phyloP scores from a whole-genome alignment of 2,329 filamentous ascomycete genomes.

The Dactylellina cionopaga region DNA sequence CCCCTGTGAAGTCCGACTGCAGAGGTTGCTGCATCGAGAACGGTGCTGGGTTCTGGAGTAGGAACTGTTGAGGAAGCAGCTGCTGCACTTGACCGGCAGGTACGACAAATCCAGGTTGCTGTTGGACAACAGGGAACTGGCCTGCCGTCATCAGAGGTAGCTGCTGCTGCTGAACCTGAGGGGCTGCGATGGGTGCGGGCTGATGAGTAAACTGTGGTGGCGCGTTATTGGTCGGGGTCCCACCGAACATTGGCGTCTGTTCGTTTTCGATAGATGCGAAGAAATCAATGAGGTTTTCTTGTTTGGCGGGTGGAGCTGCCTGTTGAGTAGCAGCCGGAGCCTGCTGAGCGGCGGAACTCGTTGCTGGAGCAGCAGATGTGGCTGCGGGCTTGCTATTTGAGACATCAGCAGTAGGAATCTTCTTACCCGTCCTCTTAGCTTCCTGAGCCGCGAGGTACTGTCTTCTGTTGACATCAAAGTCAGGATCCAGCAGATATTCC shows the following conservation, averaged over 20 bases:
- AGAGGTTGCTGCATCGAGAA: conserved; percentile 63
- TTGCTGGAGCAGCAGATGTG: conserved; percentile 53
- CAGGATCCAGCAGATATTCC: conserved; percentile 91
- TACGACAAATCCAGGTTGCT: conserved; percentile 58
- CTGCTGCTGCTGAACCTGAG: conserved; percentile 56
- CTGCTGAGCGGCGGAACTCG: conserved; percentile 55
- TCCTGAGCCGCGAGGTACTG: conserved; percentile 92
- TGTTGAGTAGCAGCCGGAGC: conserved; percentile 66
- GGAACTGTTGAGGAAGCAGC: conserved; percentile 48
- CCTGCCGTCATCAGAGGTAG: conserved; percentile 49
- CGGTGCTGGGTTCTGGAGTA: conserved; percentile 56
- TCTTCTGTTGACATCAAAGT: conserved; percentile 91
- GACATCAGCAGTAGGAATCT: conserved; percentile 59
- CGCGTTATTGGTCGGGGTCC: conserved; percentile 51
- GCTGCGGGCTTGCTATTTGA: conserved; percentile 58
- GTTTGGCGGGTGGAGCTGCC: conserved; percentile 67
- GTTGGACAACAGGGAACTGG: conserved; percentile 56
- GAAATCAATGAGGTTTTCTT: conserved; percentile 81
- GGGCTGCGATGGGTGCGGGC: conserved; percentile 60
- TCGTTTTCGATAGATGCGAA: conserved; percentile 93
- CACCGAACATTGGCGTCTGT: conserved; percentile 74
- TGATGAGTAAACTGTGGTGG: conserved; percentile 61
- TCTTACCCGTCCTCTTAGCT: conserved; percentile 68
- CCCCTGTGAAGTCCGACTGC: conserved; percentile 74
- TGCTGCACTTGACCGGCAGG: conserved; percentile 57